A percentile compares a stretch with the other conserved stretches of the same genome.
Conservation (phyloP, 208 protist species). For the Leishmania amazonensis region DNA sequence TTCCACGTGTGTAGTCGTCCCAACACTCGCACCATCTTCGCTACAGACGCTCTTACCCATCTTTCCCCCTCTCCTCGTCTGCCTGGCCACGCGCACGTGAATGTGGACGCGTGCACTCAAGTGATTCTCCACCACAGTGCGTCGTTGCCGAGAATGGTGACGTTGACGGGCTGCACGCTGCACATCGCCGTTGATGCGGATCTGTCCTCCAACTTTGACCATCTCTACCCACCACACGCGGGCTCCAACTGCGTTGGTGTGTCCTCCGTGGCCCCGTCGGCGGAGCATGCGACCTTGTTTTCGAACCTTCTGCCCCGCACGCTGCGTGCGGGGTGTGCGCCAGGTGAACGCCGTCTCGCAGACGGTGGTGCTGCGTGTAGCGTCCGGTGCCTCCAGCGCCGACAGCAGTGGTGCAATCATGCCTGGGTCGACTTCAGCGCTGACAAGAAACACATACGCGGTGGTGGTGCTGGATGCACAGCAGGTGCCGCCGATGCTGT, state of each 20-base stretch:
- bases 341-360: slow-evolving; percentile 30
- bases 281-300: not conserved
- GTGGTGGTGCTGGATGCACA: slow-evolving; percentile 28
- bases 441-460: slow-evolving; percentile 7
- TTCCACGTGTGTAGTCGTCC: not conserved
- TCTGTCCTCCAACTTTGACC: slow-evolving; percentile 17
- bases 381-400: not conserved
- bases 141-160: not conserved
- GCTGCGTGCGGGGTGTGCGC: not conserved
- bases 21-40: not conserved
- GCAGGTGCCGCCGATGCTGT: slow-evolving; percentile 30
- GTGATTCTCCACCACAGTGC: not conserved
- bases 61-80: not conserved
- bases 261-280: not conserved
- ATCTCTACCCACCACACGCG: not conserved
- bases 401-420: not conserved
- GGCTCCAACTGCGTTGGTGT: not conserved
- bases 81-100: not conserved
- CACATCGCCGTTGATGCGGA: slow-evolving; percentile 25
- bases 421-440: not conserved
- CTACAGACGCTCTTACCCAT: not conserved
- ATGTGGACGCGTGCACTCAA: not conserved
- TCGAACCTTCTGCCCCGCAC: slow-evolving; percentile 12
- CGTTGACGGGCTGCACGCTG: not conserved
- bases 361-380: slow-evolving; percentile 18